Conservation (phyloP, 2,329 filamentous ascomycete genomes). For the Pseudogymnoascus sp. region DNA sequence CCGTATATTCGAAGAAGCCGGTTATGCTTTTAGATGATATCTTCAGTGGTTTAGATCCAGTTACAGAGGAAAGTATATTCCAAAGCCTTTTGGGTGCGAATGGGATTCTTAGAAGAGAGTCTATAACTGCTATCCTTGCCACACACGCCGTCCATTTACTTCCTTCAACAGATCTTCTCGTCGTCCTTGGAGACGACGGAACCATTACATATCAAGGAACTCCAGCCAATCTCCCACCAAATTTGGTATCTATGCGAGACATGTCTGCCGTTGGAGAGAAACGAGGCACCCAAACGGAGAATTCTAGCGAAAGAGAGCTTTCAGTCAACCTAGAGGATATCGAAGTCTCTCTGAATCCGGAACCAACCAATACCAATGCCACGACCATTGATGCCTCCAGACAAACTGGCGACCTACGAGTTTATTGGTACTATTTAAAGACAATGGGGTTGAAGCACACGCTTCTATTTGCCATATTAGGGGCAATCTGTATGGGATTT, state of each 20-base stretch:
- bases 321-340: neutral
- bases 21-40: slow-evolving; percentile 19
- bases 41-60: slow-evolving; percentile 18
- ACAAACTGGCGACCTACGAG: slow-evolving; percentile 20
- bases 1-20: slow-evolving; percentile 18
- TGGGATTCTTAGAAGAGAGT: slow-evolving; percentile 14
- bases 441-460: slow-evolving; percentile 18
- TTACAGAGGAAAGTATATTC: slow-evolving; percentile 15
- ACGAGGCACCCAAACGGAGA: neutral
- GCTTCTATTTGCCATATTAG: neutral
- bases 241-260: neutral
- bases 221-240: neutral
- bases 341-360: neutral
- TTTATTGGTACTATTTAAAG: slow-evolving; percentile 24
- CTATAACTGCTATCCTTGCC: slow-evolving; percentile 29
- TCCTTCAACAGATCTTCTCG: slow-evolving; percentile 9
- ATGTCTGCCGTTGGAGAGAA: neutral
- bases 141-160: slow-evolving; percentile 17
- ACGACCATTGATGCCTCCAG: neutral
- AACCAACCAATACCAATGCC: neutral
- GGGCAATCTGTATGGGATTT: neutral
- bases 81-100: slow-evolving; percentile 12
- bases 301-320: neutral
- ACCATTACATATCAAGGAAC: slow-evolving; percentile 10
- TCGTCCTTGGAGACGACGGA: slow-evolving; percentile 12